phyloP scores from a whole-genome alignment of 2,329 filamentous ascomycete genomes.

The Zymoseptoria pseudotritici region DNA sequence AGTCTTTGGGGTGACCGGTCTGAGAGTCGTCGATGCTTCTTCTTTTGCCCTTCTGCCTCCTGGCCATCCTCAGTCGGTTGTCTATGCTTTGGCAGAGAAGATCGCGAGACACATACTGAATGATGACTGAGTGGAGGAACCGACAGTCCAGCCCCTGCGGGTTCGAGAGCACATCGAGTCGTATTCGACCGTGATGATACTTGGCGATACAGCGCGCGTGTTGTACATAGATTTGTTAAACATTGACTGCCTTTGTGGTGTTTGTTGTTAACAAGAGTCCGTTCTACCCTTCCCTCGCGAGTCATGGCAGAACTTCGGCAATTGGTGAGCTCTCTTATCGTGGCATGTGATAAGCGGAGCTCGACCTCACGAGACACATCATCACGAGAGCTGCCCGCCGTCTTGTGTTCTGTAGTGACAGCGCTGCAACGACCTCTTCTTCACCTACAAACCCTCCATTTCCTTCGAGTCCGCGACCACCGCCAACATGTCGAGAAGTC shows the following conservation, averaged over 20 bases:
- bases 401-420: not conserved
- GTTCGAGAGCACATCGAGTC: no score
- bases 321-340: not conserved
- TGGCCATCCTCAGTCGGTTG: slow-evolving; percentile 20
- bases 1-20: slow-evolving; percentile 15
- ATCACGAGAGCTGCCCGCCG: not conserved
- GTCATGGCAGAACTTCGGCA: not conserved
- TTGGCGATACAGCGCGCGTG: not conserved
- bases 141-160: no score
- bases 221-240: not conserved
- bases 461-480: no score
- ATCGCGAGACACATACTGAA: slow-evolving; percentile 6
- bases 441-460: not conserved
- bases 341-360: not conserved
- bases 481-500: slow-evolving; percentile 48
- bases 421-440: not conserved
- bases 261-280: no score
- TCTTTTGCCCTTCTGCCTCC: slow-evolving; percentile 18
- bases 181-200: not conserved
- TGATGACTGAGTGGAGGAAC: not conserved
- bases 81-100: slow-evolving; percentile 12
- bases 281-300: no score
- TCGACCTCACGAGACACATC: not conserved
- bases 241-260: not conserved
- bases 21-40: slow-evolving; percentile 21